A percentile compares a stretch with the other conserved stretches of the same genome.
Evolutionary conservation across 164 flowering plant species (phyloP).

Genomic region (Echeveria elegans): DNA sequence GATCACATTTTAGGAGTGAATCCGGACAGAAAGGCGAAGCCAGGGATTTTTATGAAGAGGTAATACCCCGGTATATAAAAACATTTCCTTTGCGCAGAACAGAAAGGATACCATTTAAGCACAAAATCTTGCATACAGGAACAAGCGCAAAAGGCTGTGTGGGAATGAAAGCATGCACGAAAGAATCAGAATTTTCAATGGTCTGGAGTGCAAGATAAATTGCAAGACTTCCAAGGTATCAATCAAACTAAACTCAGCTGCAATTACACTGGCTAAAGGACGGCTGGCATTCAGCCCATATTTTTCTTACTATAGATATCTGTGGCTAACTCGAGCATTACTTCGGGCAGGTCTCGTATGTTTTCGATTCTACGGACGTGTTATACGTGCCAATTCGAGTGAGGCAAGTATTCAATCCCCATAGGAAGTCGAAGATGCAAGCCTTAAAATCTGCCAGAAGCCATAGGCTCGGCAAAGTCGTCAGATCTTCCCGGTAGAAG

Average conservation of each 20-base stretch:
- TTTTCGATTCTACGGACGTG: no score
- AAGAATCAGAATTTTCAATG: conserved; percentile 56
- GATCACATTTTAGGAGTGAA: conserved; percentile 56
- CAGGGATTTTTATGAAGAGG: conserved; percentile 66
- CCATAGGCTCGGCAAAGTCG: no score
- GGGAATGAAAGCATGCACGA: conserved; percentile 33
- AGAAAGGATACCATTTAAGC: neutral
- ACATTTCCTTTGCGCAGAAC: neutral
- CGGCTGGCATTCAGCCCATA: neutral
- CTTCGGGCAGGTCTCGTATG: no score
- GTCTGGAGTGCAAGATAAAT: conserved; percentile 81
- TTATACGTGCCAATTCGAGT: no score
- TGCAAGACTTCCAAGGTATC: conserved; percentile 75
- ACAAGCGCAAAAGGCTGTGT: conserved; percentile 34
- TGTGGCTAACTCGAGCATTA: neutral
- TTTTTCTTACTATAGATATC: neutral
- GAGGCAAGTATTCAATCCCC: no score
- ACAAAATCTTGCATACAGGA: conserved; percentile 37
- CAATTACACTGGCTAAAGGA: neutral
- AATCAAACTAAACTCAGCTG: neutral
- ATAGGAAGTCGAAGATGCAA: no score
- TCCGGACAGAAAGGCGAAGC: conserved; percentile 43
- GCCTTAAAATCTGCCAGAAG: no score
- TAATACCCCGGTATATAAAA: conserved; percentile 19
- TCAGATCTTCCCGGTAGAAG: no score